Evolutionary conservation across 441 rosid genomes (phyloP).

Genomic region (Melastoma candidum): DNA sequence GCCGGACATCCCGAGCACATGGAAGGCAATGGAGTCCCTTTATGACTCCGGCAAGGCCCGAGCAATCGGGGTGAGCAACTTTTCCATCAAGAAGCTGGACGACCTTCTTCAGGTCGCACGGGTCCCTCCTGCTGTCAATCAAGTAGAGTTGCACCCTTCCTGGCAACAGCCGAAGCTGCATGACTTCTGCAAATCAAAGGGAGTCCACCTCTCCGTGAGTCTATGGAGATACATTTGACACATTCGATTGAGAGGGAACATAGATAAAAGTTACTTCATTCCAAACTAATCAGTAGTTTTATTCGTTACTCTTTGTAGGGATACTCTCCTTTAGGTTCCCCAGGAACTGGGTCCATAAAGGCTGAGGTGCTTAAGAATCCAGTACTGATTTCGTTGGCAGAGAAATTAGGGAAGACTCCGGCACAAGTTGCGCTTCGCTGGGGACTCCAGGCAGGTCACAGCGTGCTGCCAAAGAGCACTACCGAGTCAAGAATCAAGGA

Average conservation of each 20-base stretch:
- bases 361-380: conserved; percentile 17
- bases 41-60: conserved; percentile 14
- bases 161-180: conserved; percentile 11
- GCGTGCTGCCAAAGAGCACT: conserved; percentile 76
- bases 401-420: conserved; percentile 49
- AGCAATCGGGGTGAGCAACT: conserved; percentile 17
- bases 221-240: background rate
- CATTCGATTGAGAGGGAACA: background rate
- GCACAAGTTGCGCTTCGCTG: conserved; percentile 53
- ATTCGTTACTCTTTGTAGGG: conserved; percentile 5
- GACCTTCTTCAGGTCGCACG: conserved; percentile 10
- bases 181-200: conserved; percentile 10
- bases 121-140: conserved; percentile 14
- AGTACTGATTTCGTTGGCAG: conserved; percentile 35
- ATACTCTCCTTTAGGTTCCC: background rate
- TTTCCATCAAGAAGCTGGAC: conserved; percentile 13
- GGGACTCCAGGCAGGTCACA: conserved; percentile 39
- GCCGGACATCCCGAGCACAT: conserved; percentile 14
- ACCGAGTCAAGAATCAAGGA: conserved; percentile 50
- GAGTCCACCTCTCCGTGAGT: conserved; percentile 10
- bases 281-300: background rate
- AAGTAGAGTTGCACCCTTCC: conserved; percentile 12
- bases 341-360: background rate
- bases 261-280: background rate
- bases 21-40: conserved; percentile 17